These are phyloP conservation scores for Sporothrix pseudoabietina DNA, from an alignment of 2,329 filamentous ascomycete species.

Conservation along the genomic window DNA sequence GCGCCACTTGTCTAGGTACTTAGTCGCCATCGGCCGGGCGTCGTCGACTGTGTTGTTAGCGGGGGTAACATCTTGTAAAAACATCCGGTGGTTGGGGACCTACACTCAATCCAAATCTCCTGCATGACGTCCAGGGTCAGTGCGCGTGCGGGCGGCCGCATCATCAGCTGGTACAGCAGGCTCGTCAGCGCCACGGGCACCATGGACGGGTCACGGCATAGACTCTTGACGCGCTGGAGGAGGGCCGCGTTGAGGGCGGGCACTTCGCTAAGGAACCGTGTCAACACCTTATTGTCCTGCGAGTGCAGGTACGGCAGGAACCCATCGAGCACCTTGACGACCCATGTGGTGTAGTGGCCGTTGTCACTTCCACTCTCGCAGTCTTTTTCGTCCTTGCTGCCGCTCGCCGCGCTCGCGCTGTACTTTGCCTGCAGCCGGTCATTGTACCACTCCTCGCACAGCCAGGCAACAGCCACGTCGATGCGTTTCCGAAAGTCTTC, in stretches of 20 bases:
- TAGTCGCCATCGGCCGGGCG: slow-evolving; percentile 62
- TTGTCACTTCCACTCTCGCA: slow-evolving; percentile 36
- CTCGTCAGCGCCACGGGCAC: slow-evolving; percentile 65
- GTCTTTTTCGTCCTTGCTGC: slow-evolving; percentile 37
- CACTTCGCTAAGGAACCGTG: slow-evolving; percentile 88
- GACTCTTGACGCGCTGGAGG: slow-evolving; percentile 68
- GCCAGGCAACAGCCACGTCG: slow-evolving; percentile 87
- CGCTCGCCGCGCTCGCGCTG: slow-evolving; percentile 34
- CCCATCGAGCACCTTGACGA: slow-evolving; percentile 79
- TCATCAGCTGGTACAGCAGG: slow-evolving; percentile 67
- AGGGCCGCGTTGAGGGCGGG: slow-evolving; percentile 74
- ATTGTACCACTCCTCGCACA: slow-evolving; percentile 98
- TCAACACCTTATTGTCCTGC: slow-evolving; percentile 78
- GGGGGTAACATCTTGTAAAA: not conserved
- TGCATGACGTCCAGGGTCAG: slow-evolving; percentile 66
- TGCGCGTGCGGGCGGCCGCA: slow-evolving; percentile 65
- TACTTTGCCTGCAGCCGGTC: slow-evolving; percentile 59
- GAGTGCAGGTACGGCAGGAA: slow-evolving; percentile 89
- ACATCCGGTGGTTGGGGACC: slow-evolving; percentile 40
- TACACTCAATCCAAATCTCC: slow-evolving; percentile 68
- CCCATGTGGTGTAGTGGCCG: slow-evolving; percentile 76
- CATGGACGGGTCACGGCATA: slow-evolving; percentile 68
- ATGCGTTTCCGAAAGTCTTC: slow-evolving; percentile 90
- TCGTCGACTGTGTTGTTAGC: slow-evolving; percentile 56
- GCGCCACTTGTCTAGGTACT: slow-evolving; percentile 64